Percentiles rank a stretch among this genome's conserved stretches.
Evolutionary conservation across 305 asterid genomes (phyloP).

Genomic region (Solanum hybrid): DNA sequence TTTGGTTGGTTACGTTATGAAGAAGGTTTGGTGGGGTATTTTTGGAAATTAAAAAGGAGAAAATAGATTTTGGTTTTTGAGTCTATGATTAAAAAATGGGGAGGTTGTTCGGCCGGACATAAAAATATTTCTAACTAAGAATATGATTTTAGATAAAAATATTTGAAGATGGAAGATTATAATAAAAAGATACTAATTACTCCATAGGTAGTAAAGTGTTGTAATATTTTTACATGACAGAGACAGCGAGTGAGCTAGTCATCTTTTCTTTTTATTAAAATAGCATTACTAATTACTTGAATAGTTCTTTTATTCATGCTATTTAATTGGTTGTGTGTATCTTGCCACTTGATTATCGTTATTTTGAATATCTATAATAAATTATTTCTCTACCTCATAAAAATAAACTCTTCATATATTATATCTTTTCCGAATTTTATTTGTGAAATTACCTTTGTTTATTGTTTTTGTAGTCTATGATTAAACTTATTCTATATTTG

Average conservation of each 20-base stretch:
- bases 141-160: neutral
- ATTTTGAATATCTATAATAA: neutral
- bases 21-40: slow-evolving; percentile 2
- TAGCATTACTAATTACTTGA: neutral
- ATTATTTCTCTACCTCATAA: neutral
- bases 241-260: neutral
- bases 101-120: neutral
- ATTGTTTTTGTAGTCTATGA: neutral
- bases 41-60: neutral
- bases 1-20: neutral
- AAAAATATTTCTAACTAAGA: neutral
- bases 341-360: neutral
- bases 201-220: accelerated
- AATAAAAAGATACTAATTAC: neutral
- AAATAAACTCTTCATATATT: accelerated
- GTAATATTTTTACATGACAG: neutral
- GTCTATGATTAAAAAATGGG: neutral
- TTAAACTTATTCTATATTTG: neutral
- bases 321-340: neutral
- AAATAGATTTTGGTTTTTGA: neutral
- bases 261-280: too few relatives aligned
- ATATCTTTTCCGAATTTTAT: neutral
- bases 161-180: neutral
- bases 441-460: neutral
- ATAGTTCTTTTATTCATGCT: neutral